Conservation (phyloP, 1,284 basidiomycete species). For the Moesziomyces globuligerus region DNA sequence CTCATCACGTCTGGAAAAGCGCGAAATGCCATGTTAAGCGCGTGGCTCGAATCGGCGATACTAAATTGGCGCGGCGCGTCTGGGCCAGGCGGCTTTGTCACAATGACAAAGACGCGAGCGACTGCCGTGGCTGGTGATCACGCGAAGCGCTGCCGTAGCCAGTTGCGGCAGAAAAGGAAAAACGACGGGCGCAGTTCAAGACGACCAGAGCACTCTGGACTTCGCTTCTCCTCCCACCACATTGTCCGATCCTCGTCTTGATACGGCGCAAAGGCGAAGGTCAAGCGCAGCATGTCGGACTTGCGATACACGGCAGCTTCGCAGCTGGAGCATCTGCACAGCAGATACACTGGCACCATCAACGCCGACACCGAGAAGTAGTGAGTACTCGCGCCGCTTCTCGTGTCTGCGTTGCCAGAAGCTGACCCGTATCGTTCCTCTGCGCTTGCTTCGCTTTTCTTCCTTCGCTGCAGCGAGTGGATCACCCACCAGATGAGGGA, state of each 20-base stretch:
- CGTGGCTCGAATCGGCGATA: too few relatives aligned
- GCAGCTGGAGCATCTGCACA: slow-evolving; percentile 75
- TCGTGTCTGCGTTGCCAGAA: slow-evolving; percentile 3
- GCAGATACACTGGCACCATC: slow-evolving; percentile 89
- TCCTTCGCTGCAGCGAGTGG: slow-evolving; percentile 80
- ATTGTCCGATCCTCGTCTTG: slow-evolving; percentile 1
- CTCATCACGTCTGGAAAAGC: background rate
- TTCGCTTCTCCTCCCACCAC: background rate
- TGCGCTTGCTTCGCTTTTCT: slow-evolving; percentile 2
- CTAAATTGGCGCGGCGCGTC: too few relatives aligned
- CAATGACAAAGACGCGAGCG: too few relatives aligned
- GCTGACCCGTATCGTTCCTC: slow-evolving; percentile 15
- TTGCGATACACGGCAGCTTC: slow-evolving; percentile 46
- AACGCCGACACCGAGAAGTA: slow-evolving; percentile 64
- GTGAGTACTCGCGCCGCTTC: slow-evolving; percentile 44
- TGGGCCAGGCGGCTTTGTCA: too few relatives aligned
- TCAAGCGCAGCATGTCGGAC: slow-evolving; percentile 31
- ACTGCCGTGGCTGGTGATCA: too few relatives aligned
- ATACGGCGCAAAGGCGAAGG: background rate
- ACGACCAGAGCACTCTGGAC: too few relatives aligned
- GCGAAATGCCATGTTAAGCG: too few relatives aligned
- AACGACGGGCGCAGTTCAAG: too few relatives aligned
- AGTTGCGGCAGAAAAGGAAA: too few relatives aligned
- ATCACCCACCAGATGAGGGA: slow-evolving; percentile 96
- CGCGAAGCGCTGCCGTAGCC: too few relatives aligned